A percentile compares a stretch with the other conserved stretches of the same genome.
These are phyloP conservation scores for Carex arenaria DNA, from an alignment of 202 grass and related monocot genomes.

Conservation along the genomic window DNA sequence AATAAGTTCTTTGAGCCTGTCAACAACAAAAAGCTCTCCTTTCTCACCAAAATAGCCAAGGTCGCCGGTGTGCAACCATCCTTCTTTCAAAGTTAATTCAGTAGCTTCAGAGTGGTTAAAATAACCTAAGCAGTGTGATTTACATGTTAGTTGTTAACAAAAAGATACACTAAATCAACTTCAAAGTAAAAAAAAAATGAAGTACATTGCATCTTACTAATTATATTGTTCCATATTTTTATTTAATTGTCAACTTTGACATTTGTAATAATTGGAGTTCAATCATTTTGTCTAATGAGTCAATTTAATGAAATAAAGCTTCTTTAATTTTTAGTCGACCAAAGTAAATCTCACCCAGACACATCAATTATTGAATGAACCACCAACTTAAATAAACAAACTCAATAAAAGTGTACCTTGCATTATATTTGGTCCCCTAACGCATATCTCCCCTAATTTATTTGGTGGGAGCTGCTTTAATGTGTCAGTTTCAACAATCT, in stretches of 20 bases:
- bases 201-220: neutral
- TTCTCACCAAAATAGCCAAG: conserved; percentile 66
- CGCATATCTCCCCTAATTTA: conserved; percentile 79
- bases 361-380: neutral
- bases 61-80: conserved; percentile 96
- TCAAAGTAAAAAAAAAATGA: conserved; percentile 13
- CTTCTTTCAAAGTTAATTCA: conserved; percentile 69
- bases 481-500: conserved; percentile 59
- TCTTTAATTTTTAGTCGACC: neutral
- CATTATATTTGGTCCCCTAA: conserved; percentile 85
- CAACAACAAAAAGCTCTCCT: conserved; percentile 79
- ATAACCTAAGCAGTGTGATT: conserved; percentile 47
- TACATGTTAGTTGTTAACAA: conserved; percentile 9
- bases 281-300: neutral
- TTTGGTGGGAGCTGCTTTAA: conserved; percentile 53
- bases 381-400: neutral
- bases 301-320: neutral
- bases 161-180: neutral
- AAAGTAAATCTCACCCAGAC: neutral
- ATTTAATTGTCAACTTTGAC: neutral
- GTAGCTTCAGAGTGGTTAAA: conserved; percentile 88
- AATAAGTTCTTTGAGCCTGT: conserved; percentile 95
- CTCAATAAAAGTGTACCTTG: conserved; percentile 43
- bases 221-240: neutral
- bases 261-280: neutral